Conservation (phyloP, 2,329 filamentous ascomycete genomes). For the Penicillium vulpinum region DNA sequence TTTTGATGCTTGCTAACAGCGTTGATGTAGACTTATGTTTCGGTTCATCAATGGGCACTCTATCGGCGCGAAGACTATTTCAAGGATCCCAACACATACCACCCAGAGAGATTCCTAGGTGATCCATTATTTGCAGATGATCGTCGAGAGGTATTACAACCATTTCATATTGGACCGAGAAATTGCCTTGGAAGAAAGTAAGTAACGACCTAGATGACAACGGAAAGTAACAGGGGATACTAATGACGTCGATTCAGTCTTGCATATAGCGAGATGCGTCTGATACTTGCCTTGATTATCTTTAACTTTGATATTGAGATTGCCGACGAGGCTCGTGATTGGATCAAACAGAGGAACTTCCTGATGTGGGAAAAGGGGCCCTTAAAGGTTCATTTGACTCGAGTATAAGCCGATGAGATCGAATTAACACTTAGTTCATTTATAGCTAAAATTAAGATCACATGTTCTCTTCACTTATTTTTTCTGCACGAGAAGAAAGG, state of each 20-base stretch:
- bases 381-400: constrained; percentile 40
- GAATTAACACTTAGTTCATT: neutral
- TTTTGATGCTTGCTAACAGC: neutral
- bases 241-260: constrained; percentile 36
- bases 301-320: constrained; percentile 53
- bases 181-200: constrained; percentile 56
- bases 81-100: constrained; percentile 47
- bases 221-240: neutral
- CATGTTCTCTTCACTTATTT: neutral
- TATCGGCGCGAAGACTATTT: constrained; percentile 50
- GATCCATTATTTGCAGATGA: constrained; percentile 43
- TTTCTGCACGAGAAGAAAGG: neutral
- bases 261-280: constrained; percentile 53
- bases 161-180: constrained; percentile 52
- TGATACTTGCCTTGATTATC: constrained; percentile 51
- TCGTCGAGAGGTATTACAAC: constrained; percentile 47
- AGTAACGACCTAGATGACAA: constrained; percentile 18
- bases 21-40: constrained; percentile 41
- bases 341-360: constrained; percentile 45
- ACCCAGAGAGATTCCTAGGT: constrained; percentile 46
- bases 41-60: constrained; percentile 49
- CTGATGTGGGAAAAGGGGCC: constrained; percentile 45
- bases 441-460: neutral
- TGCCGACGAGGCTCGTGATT: constrained; percentile 38
- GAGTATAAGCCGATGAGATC: neutral